Evolutionary conservation across 164 flowering plant genomes (phyloP).

Genomic region (Stephania yunnanensis): DNA sequence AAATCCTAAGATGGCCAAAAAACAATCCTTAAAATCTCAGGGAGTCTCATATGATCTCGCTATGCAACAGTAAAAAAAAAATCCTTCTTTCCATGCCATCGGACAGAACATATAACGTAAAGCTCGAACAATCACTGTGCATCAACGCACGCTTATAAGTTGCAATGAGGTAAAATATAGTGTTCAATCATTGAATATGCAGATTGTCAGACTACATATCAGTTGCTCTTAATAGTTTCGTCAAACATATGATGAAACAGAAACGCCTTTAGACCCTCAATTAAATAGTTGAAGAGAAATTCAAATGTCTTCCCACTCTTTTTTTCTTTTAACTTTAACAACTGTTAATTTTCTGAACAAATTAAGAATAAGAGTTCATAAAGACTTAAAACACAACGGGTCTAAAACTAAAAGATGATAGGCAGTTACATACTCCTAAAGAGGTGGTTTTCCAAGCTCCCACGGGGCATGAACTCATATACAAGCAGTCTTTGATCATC

Average conservation of each 20-base stretch:
- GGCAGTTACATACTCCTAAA: slow-evolving; percentile 63
- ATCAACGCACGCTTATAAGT: not conserved
- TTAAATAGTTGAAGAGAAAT: not conserved
- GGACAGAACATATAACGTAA: too few relatives aligned
- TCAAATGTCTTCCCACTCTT: not conserved
- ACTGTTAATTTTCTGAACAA: not conserved
- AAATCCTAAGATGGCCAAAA: not conserved
- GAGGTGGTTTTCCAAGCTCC: slow-evolving; percentile 90
- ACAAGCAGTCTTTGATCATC: slow-evolving; percentile 88
- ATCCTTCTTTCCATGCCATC: too few relatives aligned
- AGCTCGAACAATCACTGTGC: too few relatives aligned
- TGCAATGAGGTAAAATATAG: too few relatives aligned
- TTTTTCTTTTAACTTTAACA: not conserved
- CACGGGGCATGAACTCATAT: slow-evolving; percentile 91
- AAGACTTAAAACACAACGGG: not conserved
- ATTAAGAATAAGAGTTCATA: not conserved
- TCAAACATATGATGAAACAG: not conserved
- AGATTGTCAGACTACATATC: not conserved
- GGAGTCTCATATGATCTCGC: too few relatives aligned
- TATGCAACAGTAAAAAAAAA: too few relatives aligned
- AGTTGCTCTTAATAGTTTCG: not conserved
- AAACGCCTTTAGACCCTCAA: not conserved
- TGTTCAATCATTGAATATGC: not conserved
- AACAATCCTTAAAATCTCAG: not conserved
- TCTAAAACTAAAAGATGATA: not conserved